Base-by-base conservation (phyloP, 768 basidiomycete species). In the Lactarius sp. region DNA sequence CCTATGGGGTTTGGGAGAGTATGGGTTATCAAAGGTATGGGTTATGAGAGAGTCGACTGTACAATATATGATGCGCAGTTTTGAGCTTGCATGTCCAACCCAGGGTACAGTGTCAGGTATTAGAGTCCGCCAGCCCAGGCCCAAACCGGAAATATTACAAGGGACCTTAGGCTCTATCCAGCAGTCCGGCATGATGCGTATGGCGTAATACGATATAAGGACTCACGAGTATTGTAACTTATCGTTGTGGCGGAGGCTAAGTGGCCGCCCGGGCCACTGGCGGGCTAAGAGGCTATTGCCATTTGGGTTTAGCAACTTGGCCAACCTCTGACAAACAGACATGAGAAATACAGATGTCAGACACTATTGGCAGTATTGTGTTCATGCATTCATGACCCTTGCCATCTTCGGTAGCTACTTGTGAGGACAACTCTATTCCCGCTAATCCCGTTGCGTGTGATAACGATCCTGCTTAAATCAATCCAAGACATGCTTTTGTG, bases 101-200 rank as follows among this genome's bases (percentile, higher is more conserved):
- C 13, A 41, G 39, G 13, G 16, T 34, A 27, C 51, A 34, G 51
- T 52, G 22, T 22, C 22, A 20, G n/a, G 36, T n/a, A 34, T 34
- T 12, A 50, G 34, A 6, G 16, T 3, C 10, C 9, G 37, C 27
- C n/a, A 20, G 49, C 58, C 44, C 5, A 44, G 18, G 42, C 59
- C 46, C 5, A 36, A 60, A 41, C 59, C 9, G 59, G 59, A 46
- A 22, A 53, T 60, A 60, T 53, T 60, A 6, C 14, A 22, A 10
- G n/a, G 16, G 59, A 42, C 34, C 27, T 27, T 27, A 3, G 10
- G 7, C 36, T 8, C 36, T 37, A 1, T 37, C 56, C 47, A 27
- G 12, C 12, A 9, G 20, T 5, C 18, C 6, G 50, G 6, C 41
- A 10, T 34, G 56, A 12, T 39, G 47, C 18, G 13, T 7, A 5